Evolutionary conservation across 768 basidiomycete species (phyloP).

Genomic region (Porphyrellus cyaneotinctus): DNA sequence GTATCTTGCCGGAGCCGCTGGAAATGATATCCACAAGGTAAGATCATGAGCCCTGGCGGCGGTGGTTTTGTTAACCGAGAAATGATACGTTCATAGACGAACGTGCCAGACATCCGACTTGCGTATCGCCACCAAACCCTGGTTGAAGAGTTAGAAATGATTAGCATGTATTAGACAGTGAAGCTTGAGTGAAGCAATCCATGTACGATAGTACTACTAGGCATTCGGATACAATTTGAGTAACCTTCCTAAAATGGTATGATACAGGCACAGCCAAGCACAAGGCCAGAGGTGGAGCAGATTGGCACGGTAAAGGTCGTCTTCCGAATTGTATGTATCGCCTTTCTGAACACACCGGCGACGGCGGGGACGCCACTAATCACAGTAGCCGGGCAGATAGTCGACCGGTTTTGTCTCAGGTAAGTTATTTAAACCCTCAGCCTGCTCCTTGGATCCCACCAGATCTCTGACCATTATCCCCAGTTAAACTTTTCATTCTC

Average conservation of each 20-base stretch:
- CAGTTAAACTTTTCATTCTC: background rate
- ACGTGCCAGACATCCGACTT: constrained; percentile 88
- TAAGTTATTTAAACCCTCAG: background rate
- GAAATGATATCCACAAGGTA: constrained; percentile 96
- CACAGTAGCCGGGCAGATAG: no score
- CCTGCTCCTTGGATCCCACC: no score
- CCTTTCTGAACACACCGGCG: background rate
- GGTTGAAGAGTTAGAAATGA: constrained; percentile 76
- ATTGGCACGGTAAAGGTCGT: no score
- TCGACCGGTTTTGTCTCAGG: no score
- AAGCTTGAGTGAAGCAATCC: background rate
- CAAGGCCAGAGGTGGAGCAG: no score
- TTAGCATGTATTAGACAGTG: constrained; percentile 32
- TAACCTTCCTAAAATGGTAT: no score
- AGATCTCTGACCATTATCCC: background rate
- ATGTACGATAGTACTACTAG: no score
- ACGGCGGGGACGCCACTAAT: background rate
- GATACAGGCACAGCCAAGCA: no score
- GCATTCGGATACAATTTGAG: no score
- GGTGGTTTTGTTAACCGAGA: constrained; percentile 3
- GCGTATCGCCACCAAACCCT: constrained; percentile 91
- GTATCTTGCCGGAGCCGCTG: constrained; percentile 89
- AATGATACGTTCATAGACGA: constrained; percentile 57
- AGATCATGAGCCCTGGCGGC: constrained; percentile 6
- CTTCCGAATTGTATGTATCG: no score